These are phyloP conservation scores for Scheffersomyces illinoinensis DNA, from an alignment of 1,139 yeast species.

Conservation along the genomic window DNA sequence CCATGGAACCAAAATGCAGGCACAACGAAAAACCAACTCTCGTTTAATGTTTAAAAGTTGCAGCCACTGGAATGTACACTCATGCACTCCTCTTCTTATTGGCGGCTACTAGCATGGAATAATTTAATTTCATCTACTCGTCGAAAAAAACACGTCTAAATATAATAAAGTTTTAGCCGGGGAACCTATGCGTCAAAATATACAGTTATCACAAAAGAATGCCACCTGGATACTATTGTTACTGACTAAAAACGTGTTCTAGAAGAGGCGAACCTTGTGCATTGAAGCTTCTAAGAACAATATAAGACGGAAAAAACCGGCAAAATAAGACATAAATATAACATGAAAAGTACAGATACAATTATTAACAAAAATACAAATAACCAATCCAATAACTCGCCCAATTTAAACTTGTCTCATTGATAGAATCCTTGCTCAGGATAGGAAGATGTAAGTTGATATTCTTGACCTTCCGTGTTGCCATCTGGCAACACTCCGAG, in stretches of 20 bases:
- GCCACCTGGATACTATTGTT: not conserved
- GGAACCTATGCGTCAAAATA: not conserved
- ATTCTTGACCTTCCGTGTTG: constrained; percentile 11
- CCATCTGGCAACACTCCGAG: constrained; percentile 14
- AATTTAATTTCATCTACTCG: not conserved
- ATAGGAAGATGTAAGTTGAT: constrained; percentile 4
- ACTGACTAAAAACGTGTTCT: not conserved
- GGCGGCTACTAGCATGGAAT: not conserved
- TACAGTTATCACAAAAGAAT: not conserved
- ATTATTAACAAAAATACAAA: not conserved
- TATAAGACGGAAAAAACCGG: not conserved
- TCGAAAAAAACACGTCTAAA: not conserved
- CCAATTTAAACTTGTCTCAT: not conserved
- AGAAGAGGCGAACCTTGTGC: not conserved
- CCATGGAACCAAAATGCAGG: not conserved
- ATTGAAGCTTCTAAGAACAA: not conserved
- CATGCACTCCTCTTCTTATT: not conserved
- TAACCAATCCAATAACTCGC: not conserved
- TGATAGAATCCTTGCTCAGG: not conserved
- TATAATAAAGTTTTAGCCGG: not conserved
- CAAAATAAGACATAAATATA: not conserved
- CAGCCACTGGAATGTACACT: not conserved
- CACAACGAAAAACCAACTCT: not conserved
- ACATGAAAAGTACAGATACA: not conserved
- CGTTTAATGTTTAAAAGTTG: not conserved